Evolutionary conservation across 768 basidiomycete genomes (phyloP).

Genomic region (Termitomyces heimii): DNA sequence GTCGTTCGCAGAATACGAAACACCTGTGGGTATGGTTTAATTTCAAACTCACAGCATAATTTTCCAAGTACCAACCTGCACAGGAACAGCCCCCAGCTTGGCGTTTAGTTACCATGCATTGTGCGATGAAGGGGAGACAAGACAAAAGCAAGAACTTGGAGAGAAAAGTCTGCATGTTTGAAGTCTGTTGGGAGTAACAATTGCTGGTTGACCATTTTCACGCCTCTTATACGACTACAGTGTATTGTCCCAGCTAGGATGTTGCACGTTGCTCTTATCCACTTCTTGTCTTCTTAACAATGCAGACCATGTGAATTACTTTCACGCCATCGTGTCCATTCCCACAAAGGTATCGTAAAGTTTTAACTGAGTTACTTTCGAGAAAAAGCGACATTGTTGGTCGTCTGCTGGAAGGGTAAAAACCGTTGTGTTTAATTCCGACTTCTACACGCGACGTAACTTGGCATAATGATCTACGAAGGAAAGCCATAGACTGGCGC

Average conservation of each 20-base stretch:
- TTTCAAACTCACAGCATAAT: not conserved
- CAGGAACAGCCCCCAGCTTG: conserved; percentile 18
- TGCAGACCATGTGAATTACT: not conserved
- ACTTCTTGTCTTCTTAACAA: not conserved
- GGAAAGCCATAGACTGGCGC: not conserved
- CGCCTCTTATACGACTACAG: not conserved
- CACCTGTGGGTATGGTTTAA: not conserved
- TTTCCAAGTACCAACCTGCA: conserved; percentile 11
- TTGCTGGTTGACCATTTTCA: not conserved
- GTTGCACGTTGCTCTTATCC: not conserved
- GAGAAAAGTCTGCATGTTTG: not conserved
- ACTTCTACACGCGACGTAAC: not conserved
- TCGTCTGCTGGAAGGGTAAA: not conserved
- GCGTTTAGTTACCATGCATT: conserved; percentile 14
- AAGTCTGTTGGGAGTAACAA: not conserved
- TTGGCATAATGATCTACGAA: not conserved
- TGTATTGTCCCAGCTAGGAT: not conserved
- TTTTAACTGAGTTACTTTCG: not conserved
- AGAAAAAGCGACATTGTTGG: not conserved
- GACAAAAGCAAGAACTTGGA: conserved; percentile 2
- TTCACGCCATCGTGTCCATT: not conserved
- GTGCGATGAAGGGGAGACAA: conserved; percentile 4
- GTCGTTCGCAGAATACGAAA: conserved; percentile 13
- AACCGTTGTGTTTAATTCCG: not conserved
- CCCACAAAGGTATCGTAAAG: not conserved